A percentile compares a stretch with the other conserved stretches of the same genome.
Conservation (phyloP, 345 rosid genomes). For the Firmiana major region DNA sequence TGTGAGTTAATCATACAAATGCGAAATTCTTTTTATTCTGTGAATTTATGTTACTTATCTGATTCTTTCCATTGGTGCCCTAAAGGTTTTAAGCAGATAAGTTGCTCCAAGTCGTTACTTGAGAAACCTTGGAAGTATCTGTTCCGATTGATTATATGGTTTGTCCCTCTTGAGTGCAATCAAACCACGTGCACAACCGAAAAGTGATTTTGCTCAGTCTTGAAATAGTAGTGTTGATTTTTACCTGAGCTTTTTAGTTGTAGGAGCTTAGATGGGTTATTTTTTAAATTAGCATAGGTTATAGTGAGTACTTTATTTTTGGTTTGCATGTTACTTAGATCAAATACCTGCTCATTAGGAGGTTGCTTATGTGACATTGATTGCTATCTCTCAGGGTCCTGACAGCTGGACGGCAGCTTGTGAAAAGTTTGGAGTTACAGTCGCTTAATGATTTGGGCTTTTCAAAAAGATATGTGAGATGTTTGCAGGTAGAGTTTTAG, state of each 20-base stretch:
- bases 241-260: not conserved
- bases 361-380: conserved; percentile 7
- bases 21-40: not conserved
- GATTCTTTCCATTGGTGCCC: not conserved
- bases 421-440: conserved; percentile 82
- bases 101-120: not conserved
- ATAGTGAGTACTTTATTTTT: not conserved
- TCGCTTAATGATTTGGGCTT: conserved; percentile 90
- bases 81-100: not conserved
- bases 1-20: conserved; percentile 44
- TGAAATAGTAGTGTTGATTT: not conserved
- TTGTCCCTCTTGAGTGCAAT: not conserved
- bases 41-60: not conserved
- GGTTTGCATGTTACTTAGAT: not conserved
- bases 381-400: conserved; percentile 60
- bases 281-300: not conserved
- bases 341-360: not conserved
- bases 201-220: not conserved
- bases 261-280: not conserved
- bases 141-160: not conserved
- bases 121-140: not conserved
- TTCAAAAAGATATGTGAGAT: conserved; percentile 92
- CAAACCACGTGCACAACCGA: not conserved
- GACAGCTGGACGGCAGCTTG: conserved; percentile 87
- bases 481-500: conserved; percentile 68